These are phyloP conservation scores for Lanmaoa rubissima DNA, from an alignment of 768 basidiomycete species.

Conservation along the genomic window DNA sequence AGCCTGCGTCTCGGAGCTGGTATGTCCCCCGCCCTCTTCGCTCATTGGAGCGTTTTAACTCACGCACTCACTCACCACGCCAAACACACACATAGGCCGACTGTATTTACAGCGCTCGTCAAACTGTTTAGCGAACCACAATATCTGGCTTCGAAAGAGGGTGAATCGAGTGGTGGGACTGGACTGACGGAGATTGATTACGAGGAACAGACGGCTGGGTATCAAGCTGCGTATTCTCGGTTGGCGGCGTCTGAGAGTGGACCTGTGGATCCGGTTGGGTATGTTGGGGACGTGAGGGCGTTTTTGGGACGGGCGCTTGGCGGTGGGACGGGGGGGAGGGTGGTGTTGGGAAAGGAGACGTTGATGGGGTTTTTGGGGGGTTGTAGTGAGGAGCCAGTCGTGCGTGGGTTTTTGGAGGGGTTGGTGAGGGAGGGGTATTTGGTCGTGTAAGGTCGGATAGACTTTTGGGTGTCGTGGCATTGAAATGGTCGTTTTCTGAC, in stretches of 20 bases:
- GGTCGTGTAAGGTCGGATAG: constrained; percentile 8
- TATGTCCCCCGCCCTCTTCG: constrained; percentile 24
- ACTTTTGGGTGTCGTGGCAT: too few species aligned
- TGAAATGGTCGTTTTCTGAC: too few species aligned
- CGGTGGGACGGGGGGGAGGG: neutral
- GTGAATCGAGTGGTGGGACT: neutral
- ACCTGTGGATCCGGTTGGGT: constrained; percentile 58
- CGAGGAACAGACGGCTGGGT: constrained; percentile 87
- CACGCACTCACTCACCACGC: neutral
- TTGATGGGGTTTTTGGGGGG: constrained; percentile 21
- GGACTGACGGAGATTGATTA: constrained; percentile 76
- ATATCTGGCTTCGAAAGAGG: constrained; percentile 44
- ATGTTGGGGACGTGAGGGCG: constrained; percentile 54
- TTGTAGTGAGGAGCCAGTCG: constrained; percentile 17
- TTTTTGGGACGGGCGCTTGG: constrained; percentile 47
- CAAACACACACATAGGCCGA: constrained; percentile 50
- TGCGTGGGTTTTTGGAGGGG: constrained; percentile 31
- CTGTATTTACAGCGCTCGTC: constrained; percentile 63
- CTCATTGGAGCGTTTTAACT: too few species aligned
- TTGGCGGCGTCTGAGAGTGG: constrained; percentile 75
- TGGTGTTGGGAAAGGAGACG: constrained; percentile 15
- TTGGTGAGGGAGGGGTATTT: constrained; percentile 33
- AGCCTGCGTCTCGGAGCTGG: constrained; percentile 67
- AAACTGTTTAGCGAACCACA: constrained; percentile 80
- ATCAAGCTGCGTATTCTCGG: constrained; percentile 92